These are phyloP conservation scores for Acacia concinna DNA, from an alignment of 331 rosid genomes.

Conservation along the genomic window DNA sequence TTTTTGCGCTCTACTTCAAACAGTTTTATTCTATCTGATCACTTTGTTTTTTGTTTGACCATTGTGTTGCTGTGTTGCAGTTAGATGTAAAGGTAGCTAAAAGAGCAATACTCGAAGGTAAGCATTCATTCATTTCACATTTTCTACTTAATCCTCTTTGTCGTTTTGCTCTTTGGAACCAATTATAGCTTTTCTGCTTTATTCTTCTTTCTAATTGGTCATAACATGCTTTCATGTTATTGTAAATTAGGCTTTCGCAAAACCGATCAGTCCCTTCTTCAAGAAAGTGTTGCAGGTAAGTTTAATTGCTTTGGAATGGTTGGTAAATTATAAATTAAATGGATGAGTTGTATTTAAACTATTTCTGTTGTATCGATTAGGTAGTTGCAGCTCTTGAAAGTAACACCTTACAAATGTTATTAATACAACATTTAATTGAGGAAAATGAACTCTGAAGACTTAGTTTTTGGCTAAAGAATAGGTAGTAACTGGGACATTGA, in stretches of 20 bases:
- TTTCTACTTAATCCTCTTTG: background rate
- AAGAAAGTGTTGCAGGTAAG: slow-evolving; percentile 71
- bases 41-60: slow-evolving; percentile 19
- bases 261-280: slow-evolving; percentile 81
- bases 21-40: background rate
- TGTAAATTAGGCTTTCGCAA: slow-evolving; percentile 61
- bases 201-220: slow-evolving; percentile 10
- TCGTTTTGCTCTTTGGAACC: background rate
- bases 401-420: background rate
- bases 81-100: slow-evolving; percentile 68
- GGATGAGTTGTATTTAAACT: background rate
- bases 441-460: background rate
- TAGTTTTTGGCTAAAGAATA: background rate
- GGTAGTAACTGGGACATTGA: background rate
- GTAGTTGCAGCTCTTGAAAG: background rate
- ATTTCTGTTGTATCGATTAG: slow-evolving; percentile 3
- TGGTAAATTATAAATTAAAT: slow-evolving; percentile 9
- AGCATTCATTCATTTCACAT: background rate
- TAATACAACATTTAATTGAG: background rate
- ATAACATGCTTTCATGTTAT: slow-evolving; percentile 15
- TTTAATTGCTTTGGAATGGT: slow-evolving; percentile 18
- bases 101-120: slow-evolving; percentile 88
- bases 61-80: slow-evolving; percentile 46
- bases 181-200: background rate
- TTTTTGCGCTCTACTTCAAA: slow-evolving; percentile 16